phyloP scores from a whole-genome alignment of 2,329 filamentous ascomycete species.

The Boeremia exigua region DNA sequence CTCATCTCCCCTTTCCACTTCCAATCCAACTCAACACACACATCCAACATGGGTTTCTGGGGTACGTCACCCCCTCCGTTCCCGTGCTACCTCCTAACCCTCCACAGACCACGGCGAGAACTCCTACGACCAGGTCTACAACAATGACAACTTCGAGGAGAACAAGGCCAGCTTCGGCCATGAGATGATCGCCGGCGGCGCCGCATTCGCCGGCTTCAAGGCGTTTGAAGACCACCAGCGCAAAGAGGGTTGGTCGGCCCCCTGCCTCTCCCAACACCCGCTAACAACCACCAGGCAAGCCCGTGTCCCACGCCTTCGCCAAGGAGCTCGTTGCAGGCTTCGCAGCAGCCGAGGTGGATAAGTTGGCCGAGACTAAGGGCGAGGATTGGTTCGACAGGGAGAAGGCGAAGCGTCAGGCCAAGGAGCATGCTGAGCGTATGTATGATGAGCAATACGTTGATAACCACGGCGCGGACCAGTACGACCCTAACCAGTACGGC shows the following conservation, averaged over 20 bases:
- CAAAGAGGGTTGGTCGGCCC: conserved; percentile 62
- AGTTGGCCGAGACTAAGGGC: conserved; percentile 64
- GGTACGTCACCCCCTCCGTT: conserved; percentile 33
- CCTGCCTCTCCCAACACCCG: background rate
- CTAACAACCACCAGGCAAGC: conserved; percentile 61
- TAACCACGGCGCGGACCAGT: conserved; percentile 51
- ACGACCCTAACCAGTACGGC: conserved; percentile 53
- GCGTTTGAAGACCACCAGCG: conserved; percentile 78
- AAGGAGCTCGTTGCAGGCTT: conserved; percentile 78
- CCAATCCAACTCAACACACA: background rate
- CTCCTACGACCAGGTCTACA: conserved; percentile 63
- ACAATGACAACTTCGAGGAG: conserved; percentile 51
- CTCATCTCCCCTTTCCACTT: background rate
- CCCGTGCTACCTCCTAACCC: background rate
- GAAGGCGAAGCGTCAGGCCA: conserved; percentile 55
- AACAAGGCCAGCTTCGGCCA: conserved; percentile 72
- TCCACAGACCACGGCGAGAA: conserved; percentile 59
- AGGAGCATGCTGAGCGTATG: conserved; percentile 52
- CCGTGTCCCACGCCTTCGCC: conserved; percentile 74
- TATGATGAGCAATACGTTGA: conserved; percentile 58
- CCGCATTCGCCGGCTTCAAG: conserved; percentile 81
- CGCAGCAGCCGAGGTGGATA: conserved; percentile 65
- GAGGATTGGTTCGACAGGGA: conserved; percentile 57
- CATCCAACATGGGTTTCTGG: conserved; percentile 53
- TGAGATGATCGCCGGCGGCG: conserved; percentile 76